phyloP scores from a whole-genome alignment of 2,329 filamentous ascomycete genomes.

The Aphanocladium album region DNA sequence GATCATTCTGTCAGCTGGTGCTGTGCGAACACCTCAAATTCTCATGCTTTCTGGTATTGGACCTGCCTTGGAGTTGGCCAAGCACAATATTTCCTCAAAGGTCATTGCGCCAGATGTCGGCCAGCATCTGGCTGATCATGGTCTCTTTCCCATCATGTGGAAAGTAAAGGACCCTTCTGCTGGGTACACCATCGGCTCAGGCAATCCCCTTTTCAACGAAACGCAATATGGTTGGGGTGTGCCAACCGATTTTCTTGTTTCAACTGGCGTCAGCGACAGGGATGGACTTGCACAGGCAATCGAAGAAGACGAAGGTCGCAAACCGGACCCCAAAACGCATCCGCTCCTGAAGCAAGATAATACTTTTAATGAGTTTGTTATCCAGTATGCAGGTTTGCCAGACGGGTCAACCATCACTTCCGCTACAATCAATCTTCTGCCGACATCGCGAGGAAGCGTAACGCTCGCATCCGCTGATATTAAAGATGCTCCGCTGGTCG shows the following conservation, averaged over 20 bases:
- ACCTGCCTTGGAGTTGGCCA: conserved; percentile 31
- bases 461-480: conserved; percentile 19
- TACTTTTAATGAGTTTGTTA: conserved; percentile 17
- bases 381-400: conserved; percentile 18
- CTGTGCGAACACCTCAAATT: conserved; percentile 46
- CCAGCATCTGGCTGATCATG: conserved; percentile 32
- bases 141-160: conserved; percentile 26
- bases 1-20: conserved; percentile 45
- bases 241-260: conserved; percentile 33
- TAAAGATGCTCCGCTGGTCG: conserved; percentile 20
- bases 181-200: conserved; percentile 28
- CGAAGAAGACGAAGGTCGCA: conserved; percentile 27
- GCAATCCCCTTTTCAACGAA: conserved; percentile 29
- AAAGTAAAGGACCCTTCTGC: conserved; percentile 27
- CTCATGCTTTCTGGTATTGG: conserved; percentile 48
- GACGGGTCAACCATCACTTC: conserved; percentile 21
- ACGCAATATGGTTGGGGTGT: conserved; percentile 32
- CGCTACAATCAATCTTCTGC: conserved; percentile 20
- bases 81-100: conserved; percentile 37
- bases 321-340: conserved; percentile 26
- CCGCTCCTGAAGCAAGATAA: conserved; percentile 24
- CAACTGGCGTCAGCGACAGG: conserved; percentile 20
- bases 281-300: conserved; percentile 28
- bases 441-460: conserved; percentile 24
- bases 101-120: conserved; percentile 45